phyloP scores from a whole-genome alignment of 805 yeast genomes.

The Henningerozyma blattae region DNA sequence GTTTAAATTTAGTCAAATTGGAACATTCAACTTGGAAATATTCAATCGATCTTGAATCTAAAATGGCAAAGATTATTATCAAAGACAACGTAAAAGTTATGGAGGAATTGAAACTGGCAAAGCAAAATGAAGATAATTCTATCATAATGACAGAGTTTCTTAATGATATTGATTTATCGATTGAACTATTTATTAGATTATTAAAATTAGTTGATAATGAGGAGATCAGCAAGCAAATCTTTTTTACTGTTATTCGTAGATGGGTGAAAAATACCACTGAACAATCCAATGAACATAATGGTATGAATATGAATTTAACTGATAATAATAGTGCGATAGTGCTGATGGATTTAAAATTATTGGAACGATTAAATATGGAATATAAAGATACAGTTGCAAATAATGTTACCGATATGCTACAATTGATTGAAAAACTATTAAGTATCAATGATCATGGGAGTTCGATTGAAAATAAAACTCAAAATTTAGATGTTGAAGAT shows the following conservation, averaged over 20 bases:
- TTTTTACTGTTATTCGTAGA: conserved; percentile 40
- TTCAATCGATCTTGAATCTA: conserved; percentile 25
- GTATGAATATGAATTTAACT: conserved; percentile 8
- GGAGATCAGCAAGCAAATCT: conserved; percentile 32
- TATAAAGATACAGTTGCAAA: conserved; percentile 39
- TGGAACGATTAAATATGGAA: conserved; percentile 48
- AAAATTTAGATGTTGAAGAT: conserved; percentile 14
- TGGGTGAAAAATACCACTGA: conserved; percentile 35
- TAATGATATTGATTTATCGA: conserved; percentile 31
- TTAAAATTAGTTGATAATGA: conserved; percentile 38
- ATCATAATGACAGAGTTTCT: conserved; percentile 21
- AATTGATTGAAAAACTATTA: conserved; percentile 34
- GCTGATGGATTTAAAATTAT: conserved; percentile 47
- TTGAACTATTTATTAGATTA: conserved; percentile 31
- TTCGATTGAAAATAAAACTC: conserved; percentile 28
- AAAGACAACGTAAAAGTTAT: background rate
- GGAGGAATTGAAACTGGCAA: conserved; percentile 1
- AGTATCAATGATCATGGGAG: conserved; percentile 17
- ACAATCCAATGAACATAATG: background rate
- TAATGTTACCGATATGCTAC: conserved; percentile 43
- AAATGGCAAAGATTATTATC: conserved; percentile 23
- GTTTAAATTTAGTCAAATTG: conserved; percentile 22
- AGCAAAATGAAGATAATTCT: conserved; percentile 3
- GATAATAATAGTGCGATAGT: conserved; percentile 39
- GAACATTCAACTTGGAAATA: conserved; percentile 28